Evolutionary conservation across 441 rosid genomes (phyloP).

Genomic region (Mallotus japonicus): DNA sequence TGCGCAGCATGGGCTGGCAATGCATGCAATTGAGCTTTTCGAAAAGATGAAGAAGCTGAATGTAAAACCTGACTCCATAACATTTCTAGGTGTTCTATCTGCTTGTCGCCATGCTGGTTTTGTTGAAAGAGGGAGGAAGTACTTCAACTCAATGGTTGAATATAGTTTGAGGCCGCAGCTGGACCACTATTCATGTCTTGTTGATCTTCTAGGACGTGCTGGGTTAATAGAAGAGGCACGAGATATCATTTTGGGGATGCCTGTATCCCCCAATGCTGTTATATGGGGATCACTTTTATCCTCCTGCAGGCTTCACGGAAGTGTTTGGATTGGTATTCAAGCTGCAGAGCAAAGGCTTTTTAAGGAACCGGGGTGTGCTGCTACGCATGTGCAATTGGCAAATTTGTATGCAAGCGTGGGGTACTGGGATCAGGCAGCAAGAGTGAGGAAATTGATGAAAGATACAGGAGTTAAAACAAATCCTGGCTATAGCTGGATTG

Average conservation of each 20-base stretch:
- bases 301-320: slow-evolving; percentile 71
- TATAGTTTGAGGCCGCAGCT: slow-evolving; percentile 53
- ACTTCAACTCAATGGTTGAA: slow-evolving; percentile 52
- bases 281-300: slow-evolving; percentile 82
- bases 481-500: slow-evolving; percentile 81
- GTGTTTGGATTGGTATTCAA: slow-evolving; percentile 61
- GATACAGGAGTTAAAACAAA: slow-evolving; percentile 58
- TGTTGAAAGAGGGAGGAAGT: slow-evolving; percentile 48
- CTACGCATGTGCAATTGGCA: slow-evolving; percentile 70
- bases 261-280: slow-evolving; percentile 46
- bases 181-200: slow-evolving; percentile 74
- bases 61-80: slow-evolving; percentile 63
- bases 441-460: slow-evolving; percentile 74
- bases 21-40: slow-evolving; percentile 52
- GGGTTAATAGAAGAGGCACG: slow-evolving; percentile 68
- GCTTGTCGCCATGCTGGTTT: slow-evolving; percentile 82
- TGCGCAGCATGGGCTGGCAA: slow-evolving; percentile 68
- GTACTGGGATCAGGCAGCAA: slow-evolving; percentile 67
- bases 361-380: slow-evolving; percentile 63
- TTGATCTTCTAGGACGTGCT: slow-evolving; percentile 83
- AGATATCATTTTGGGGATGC: slow-evolving; percentile 55
- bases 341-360: slow-evolving; percentile 68
- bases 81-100: slow-evolving; percentile 75
- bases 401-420: slow-evolving; percentile 65
- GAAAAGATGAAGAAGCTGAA: slow-evolving; percentile 49